Evolutionary conservation across 2,329 filamentous ascomycete genomes (phyloP).

Genomic region (Aspergillus ustus): DNA sequence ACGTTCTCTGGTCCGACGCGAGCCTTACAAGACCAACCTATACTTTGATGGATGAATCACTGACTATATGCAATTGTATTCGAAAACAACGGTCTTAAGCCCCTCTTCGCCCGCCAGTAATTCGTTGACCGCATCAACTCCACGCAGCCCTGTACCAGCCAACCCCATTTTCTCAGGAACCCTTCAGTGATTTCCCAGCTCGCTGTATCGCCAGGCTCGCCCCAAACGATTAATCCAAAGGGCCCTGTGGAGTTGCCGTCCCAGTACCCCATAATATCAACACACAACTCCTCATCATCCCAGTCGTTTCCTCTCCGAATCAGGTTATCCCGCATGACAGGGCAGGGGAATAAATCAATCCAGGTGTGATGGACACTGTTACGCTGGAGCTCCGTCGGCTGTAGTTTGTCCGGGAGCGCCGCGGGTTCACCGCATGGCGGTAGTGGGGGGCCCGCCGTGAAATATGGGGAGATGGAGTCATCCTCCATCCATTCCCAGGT

Average conservation of each 20-base stretch:
- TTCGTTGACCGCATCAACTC: slow-evolving; percentile 15
- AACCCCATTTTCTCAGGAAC: slow-evolving; percentile 50
- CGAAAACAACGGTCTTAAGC: slow-evolving; percentile 7
- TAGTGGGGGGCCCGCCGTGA: background rate
- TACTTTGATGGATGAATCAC: background rate
- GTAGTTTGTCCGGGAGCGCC: slow-evolving; percentile 30
- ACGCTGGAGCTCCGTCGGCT: slow-evolving; percentile 44
- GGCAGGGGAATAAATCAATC: slow-evolving; percentile 35
- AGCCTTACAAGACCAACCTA: background rate
- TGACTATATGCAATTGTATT: background rate
- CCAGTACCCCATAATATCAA: slow-evolving; percentile 38
- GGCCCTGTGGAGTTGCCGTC: slow-evolving; percentile 19
- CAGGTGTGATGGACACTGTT: slow-evolving; percentile 45
- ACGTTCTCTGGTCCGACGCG: no score
- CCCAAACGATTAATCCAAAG: slow-evolving; percentile 49
- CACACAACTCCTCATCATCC: slow-evolving; percentile 41
- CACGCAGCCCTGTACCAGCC: slow-evolving; percentile 8
- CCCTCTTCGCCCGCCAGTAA: slow-evolving; percentile 9
- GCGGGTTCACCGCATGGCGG: background rate
- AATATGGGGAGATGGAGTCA: slow-evolving; percentile 31
- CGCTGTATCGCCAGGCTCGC: slow-evolving; percentile 44
- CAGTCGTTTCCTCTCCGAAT: slow-evolving; percentile 31
- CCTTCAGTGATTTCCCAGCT: slow-evolving; percentile 51
- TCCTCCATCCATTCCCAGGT: slow-evolving; percentile 24
- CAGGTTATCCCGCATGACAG: slow-evolving; percentile 45